These are phyloP conservation scores for Chlamydomonas eustigma DNA, from an alignment of 139 green algal species.

Conservation along the genomic window DNA sequence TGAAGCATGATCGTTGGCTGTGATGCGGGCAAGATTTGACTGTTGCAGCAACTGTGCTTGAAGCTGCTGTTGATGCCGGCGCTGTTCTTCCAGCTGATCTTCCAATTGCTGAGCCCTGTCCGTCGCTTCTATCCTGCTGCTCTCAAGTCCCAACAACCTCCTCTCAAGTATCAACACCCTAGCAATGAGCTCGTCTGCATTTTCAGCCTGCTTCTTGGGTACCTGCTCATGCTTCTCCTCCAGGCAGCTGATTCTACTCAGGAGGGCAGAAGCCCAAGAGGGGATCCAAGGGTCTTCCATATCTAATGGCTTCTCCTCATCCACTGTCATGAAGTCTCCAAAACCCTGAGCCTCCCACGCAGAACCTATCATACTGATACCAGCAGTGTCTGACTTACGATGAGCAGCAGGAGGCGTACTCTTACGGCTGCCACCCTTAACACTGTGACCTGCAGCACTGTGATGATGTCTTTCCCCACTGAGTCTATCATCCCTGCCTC, in stretches of 20 bases:
- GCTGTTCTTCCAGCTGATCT: background rate
- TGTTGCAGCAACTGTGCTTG: background rate
- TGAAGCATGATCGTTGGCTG: no score
- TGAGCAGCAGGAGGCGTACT: no score
- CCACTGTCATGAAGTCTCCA: background rate
- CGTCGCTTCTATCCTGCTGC: background rate
- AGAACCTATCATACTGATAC: no score
- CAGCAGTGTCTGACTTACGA: no score
- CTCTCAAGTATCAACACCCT: background rate
- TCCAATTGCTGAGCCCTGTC: background rate
- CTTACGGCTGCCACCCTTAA: no score
- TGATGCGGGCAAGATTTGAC: no score
- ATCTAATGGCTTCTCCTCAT: background rate
- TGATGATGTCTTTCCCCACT: background rate
- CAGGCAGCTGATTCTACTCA: background rate
- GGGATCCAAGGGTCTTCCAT: background rate
- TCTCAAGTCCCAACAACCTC: background rate
- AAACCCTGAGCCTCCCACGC: background rate
- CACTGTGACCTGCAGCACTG: background rate
- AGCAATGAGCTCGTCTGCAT: background rate
- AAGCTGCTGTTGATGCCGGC: background rate
- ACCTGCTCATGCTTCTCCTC: background rate
- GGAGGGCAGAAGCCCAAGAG: background rate
- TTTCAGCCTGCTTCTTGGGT: background rate
- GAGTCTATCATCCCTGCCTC: background rate